Percentiles rank a stretch among this genome's conserved stretches.
Conservation (phyloP, 2,329 filamentous ascomycete species). For the Alternaria arbusti region DNA sequence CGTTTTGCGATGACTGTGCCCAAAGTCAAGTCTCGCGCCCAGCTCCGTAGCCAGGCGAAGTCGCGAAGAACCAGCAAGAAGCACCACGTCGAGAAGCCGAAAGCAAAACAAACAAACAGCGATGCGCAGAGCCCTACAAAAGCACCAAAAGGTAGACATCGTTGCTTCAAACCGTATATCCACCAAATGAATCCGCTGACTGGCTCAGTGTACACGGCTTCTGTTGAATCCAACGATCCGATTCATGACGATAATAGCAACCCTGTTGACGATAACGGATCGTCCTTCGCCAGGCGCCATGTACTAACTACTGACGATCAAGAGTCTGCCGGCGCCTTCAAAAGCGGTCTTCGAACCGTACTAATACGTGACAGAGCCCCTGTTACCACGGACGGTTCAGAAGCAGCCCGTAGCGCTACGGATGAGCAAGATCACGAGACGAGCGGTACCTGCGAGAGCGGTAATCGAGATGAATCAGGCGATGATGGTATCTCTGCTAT, state of each 20-base stretch:
- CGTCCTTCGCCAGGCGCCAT: background rate
- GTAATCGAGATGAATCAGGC: background rate
- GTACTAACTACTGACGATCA: background rate
- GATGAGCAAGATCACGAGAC: background rate
- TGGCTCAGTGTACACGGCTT: background rate
- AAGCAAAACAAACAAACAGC: background rate
- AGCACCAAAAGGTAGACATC: background rate
- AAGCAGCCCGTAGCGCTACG: too few relatives aligned
- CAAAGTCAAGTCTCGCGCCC: constrained; percentile 1
- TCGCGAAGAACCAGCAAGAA: background rate
- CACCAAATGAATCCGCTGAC: background rate
- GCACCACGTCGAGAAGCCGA: background rate
- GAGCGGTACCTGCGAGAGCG: background rate
- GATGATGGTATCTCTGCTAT: background rate
- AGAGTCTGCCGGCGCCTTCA: background rate
- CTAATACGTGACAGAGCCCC: background rate
- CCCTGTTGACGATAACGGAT: background rate
- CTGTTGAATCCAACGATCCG: background rate
- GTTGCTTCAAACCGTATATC: background rate
- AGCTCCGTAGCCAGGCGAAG: background rate
- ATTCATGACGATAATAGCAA: background rate
- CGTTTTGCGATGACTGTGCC: background rate
- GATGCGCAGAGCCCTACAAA: background rate
- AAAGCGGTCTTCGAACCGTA: background rate
- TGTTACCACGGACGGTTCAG: background rate